Evolutionary conservation across 108 stramenopile genomes (phyloP).

Genomic region (Aurantiochytrium sp.): DNA sequence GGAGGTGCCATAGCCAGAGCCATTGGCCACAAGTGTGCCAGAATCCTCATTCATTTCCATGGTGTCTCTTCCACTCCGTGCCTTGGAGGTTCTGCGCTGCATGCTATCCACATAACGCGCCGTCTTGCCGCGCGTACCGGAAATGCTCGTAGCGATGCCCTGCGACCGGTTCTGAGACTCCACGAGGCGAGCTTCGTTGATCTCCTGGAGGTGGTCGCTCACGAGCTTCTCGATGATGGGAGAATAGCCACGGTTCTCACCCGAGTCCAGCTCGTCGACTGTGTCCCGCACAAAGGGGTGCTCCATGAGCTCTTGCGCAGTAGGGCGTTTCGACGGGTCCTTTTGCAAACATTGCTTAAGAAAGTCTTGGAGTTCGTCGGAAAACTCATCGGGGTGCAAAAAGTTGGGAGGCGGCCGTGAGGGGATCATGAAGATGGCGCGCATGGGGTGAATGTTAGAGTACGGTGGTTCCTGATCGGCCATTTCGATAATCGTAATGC

Average conservation of each 20-base stretch:
- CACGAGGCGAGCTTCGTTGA: neutral
- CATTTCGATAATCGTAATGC: constrained; percentile 96
- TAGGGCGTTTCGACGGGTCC: constrained; percentile 26
- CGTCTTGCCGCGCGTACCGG: neutral
- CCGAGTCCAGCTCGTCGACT: neutral
- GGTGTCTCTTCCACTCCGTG: neutral
- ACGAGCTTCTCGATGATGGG: neutral
- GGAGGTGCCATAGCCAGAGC: neutral
- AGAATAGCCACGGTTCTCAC: neutral
- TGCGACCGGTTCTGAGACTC: neutral
- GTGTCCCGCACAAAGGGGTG: constrained; percentile 26
- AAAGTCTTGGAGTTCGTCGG: constrained; percentile 37
- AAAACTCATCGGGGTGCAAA: constrained; percentile 37
- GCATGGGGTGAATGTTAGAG: constrained; percentile 81
- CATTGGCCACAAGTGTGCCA: neutral
- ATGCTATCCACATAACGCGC: neutral
- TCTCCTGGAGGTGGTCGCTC: neutral
- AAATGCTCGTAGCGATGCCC: neutral
- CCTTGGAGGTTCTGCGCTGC: neutral
- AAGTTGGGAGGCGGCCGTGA: constrained; percentile 46
- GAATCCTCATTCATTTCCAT: neutral
- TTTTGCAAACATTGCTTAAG: constrained; percentile 34
- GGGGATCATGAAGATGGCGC: constrained; percentile 59
- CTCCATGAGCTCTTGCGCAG: constrained; percentile 19
- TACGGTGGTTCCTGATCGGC: constrained; percentile 94